phyloP scores from a whole-genome alignment of 2,329 filamentous ascomycete species.

The Helicocarpus griseus region DNA sequence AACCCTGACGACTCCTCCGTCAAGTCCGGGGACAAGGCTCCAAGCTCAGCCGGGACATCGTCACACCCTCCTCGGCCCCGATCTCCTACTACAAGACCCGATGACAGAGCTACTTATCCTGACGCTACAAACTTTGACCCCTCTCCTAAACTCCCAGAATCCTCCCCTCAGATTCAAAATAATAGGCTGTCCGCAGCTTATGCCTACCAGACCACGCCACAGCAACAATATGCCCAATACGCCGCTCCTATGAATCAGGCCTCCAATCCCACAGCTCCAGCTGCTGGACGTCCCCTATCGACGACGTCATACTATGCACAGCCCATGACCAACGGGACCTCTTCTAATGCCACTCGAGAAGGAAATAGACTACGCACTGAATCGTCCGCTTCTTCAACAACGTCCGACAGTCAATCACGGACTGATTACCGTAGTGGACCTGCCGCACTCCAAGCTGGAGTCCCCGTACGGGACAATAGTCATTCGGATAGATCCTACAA shows the following conservation, averaged over 20 bases:
- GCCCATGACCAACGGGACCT: slow-evolving; percentile 31
- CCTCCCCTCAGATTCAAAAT: slow-evolving; percentile 19
- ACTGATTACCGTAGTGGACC: slow-evolving; percentile 55
- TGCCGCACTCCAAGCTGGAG: slow-evolving; percentile 48
- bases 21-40: slow-evolving; percentile 25
- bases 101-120: background rate
- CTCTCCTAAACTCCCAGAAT: slow-evolving; percentile 16
- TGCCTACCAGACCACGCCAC: slow-evolving; percentile 26
- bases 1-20: slow-evolving; percentile 72
- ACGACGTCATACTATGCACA: slow-evolving; percentile 39
- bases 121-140: slow-evolving; percentile 11
- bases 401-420: slow-evolving; percentile 46
- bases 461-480: slow-evolving; percentile 59
- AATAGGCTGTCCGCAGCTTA: slow-evolving; percentile 36
- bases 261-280: slow-evolving; percentile 28
- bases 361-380: slow-evolving; percentile 50
- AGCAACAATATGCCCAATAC: slow-evolving; percentile 34
- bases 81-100: background rate
- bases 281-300: slow-evolving; percentile 36
- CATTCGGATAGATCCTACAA: slow-evolving; percentile 61
- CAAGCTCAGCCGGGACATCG: background rate
- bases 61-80: slow-evolving; percentile 5
- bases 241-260: slow-evolving; percentile 26
- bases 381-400: slow-evolving; percentile 47
- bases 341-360: slow-evolving; percentile 30